Percentiles rank a stretch among this genome's conserved stretches.
Conservation (phyloP, 2,329 filamentous ascomycete genomes). For the Tolypocladium ovalisporum region DNA sequence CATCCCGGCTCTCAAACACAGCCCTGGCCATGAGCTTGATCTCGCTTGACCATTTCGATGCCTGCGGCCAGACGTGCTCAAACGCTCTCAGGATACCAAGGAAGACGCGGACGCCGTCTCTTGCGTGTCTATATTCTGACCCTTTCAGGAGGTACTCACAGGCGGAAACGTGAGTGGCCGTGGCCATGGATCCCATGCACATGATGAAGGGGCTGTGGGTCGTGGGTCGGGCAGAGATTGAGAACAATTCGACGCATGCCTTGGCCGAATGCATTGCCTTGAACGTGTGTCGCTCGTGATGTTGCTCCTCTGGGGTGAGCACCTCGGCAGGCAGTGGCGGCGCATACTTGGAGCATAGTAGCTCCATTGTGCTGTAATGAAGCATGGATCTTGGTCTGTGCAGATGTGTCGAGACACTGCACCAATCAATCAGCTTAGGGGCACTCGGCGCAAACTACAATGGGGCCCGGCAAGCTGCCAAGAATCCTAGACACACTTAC, state of each 20-base stretch:
- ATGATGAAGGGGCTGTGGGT: slow-evolving; percentile 9
- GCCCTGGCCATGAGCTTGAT: slow-evolving; percentile 7
- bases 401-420: slow-evolving; percentile 7
- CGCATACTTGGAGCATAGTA: slow-evolving; percentile 10
- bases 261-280: slow-evolving; percentile 6
- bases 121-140: slow-evolving; percentile 1
- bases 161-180: slow-evolving; percentile 8
- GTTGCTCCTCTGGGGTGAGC: slow-evolving; percentile 4
- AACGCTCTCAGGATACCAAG: slow-evolving; percentile 7
- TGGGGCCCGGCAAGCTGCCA: no score
- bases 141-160: slow-evolving; percentile 4
- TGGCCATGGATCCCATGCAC: slow-evolving; percentile 10
- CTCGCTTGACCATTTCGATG: slow-evolving; percentile 5
- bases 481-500: slow-evolving; percentile 21
- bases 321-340: slow-evolving; percentile 7
- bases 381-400: slow-evolving; percentile 8
- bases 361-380: slow-evolving; percentile 9
- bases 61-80: slow-evolving; percentile 7
- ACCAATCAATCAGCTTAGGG: no score
- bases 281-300: slow-evolving; percentile 5
- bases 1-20: slow-evolving; percentile 1
- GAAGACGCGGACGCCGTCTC: slow-evolving; percentile 8
- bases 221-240: slow-evolving; percentile 4
- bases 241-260: slow-evolving; percentile 6
- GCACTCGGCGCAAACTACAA: no score